Evolutionary conservation across 352 stramenopile species (phyloP), one percentile per base, ranked within the genome.

Genomic region (Phytophthora palmivora): DNA sequence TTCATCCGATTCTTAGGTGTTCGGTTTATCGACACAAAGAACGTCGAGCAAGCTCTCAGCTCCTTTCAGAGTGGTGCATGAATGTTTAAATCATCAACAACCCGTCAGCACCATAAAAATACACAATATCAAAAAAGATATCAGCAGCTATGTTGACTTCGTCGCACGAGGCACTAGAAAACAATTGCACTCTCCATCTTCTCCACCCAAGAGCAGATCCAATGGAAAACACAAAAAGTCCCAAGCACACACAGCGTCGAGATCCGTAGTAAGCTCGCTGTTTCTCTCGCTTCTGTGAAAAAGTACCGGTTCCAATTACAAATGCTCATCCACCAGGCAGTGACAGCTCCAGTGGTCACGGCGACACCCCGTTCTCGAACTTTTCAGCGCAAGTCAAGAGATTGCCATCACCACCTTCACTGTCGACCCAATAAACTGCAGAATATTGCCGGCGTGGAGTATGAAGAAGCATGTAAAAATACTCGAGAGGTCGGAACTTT

Each of bases 401-500:
- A 67, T 30, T 65, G 43, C 18, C 42, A n/a, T 37, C 52, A 33
- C 64, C 58, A 62, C 59, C 51, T 57, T 76, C 18, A 65, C 72
- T 38, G 18, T 71, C 63, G 50, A 74, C 65, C 59, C 60, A 55
- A 26, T 10, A 44, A 44, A 33, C 39, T 57, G 60, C 72, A 92
- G 72, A 89, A 92, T 70, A 93, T 92, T 92, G 84, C 76, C 84
- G 78, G 86, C 82, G 86, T 95, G 86, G 86, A 95, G 86, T 95
- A 89, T 76, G 62, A 87, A 84, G 83, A 91, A 92, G 79, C 82
- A 82, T n/a, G 74, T 7, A 58, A 9, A 68, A 16, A 63, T 49
- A 67, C n/a, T n/a, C n/a, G 53, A 72, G 67, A 86, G 82, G 82
- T 95, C 83, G 92, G 82, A 68, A 85, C 87, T 94, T 95, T 95